These are phyloP conservation scores for Trichophyton simii DNA, from an alignment of 2,329 filamentous ascomycete genomes.

Conservation along the genomic window DNA sequence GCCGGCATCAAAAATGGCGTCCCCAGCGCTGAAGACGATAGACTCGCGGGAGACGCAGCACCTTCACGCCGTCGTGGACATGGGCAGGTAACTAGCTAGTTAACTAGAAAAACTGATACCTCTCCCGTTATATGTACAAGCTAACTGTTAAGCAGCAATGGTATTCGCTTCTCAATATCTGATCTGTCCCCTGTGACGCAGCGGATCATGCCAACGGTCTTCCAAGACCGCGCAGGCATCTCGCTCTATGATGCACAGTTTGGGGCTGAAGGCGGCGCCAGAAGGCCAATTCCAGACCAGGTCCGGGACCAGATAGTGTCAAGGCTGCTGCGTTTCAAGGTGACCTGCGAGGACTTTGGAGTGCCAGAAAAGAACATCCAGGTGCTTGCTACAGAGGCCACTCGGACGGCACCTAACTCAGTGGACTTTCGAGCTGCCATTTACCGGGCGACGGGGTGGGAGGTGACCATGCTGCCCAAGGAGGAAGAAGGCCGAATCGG, in stretches of 20 bases:
- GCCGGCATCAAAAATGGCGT: background rate
- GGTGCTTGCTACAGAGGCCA: constrained; percentile 80
- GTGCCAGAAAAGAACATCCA: constrained; percentile 53
- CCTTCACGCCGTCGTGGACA: constrained; percentile 1
- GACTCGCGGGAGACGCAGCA: background rate
- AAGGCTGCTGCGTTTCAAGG: constrained; percentile 57
- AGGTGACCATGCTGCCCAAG: constrained; percentile 60
- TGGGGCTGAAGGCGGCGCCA: constrained; percentile 29
- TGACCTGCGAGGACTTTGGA: constrained; percentile 55
- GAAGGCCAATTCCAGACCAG: constrained; percentile 42
- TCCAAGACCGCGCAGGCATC: constrained; percentile 64
- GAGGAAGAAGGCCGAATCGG: constrained; percentile 73
- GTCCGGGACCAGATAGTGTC: constrained; percentile 56
- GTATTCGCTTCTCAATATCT: constrained; percentile 83
- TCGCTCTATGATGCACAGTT: constrained; percentile 74
- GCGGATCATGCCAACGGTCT: constrained; percentile 64
- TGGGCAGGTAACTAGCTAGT: background rate
- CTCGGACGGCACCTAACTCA: constrained; percentile 66
- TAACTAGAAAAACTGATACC: background rate
- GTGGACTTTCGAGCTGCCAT: constrained; percentile 56
- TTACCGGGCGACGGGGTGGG: constrained; percentile 49
- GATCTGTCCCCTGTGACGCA: constrained; percentile 59
- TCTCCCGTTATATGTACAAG: background rate
- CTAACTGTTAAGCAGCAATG: constrained; percentile 50
- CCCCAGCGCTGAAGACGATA: background rate